A percentile compares a stretch with the other conserved stretches of the same genome.
Conservation (phyloP, 2,329 filamentous ascomycete genomes). For the Neonectria faginata region DNA sequence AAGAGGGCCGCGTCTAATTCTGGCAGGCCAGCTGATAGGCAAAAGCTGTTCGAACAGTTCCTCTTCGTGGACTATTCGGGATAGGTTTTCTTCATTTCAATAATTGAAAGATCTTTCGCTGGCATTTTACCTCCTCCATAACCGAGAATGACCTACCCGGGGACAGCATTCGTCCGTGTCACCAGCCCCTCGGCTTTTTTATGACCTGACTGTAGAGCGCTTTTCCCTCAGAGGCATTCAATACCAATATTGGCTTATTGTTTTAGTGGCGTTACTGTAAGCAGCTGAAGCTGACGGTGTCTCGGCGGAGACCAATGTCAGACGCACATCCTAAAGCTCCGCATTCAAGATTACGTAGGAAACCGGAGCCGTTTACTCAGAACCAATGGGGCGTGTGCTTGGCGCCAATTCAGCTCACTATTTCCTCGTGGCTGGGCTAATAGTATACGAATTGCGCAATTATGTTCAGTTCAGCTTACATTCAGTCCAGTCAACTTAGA, state of each 20-base stretch:
- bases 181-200: not conserved
- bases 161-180: not conserved
- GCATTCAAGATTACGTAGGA: not conserved
- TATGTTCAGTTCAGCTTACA: not conserved
- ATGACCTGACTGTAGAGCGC: not conserved
- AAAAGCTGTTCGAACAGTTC: no score
- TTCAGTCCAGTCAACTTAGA: not conserved
- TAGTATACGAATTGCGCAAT: not conserved
- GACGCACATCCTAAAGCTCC: not conserved
- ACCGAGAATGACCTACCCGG: not conserved
- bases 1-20: no score
- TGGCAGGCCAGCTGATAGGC: no score
- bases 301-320: not conserved
- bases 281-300: slow-evolving; percentile 3
- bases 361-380: not conserved
- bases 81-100: not conserved
- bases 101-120: not conserved
- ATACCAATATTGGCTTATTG: not conserved
- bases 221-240: not conserved
- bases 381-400: not conserved
- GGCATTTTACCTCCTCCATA: no score
- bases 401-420: not conserved
- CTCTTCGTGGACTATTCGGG: not conserved
- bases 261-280: not conserved
- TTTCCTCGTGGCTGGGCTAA: not conserved